Evolutionary conservation across 768 basidiomycete genomes (phyloP).

Genomic region (Boletus sp.): DNA sequence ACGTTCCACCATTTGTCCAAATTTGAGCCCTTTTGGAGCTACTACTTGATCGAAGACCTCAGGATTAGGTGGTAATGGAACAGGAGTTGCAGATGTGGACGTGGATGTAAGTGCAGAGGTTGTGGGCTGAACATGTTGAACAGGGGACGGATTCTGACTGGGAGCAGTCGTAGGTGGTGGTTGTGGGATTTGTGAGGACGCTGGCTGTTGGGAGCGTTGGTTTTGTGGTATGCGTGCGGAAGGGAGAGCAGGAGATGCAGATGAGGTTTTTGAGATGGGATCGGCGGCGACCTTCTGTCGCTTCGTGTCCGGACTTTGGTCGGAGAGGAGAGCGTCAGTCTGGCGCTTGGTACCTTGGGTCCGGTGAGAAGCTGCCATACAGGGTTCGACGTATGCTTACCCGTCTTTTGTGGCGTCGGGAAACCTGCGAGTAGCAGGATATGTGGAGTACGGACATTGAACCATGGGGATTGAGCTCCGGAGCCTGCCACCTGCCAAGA

Average conservation of each 20-base stretch:
- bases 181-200: conserved; percentile 19
- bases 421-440: conserved; percentile 48
- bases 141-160: conserved; percentile 4
- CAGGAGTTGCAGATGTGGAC: conserved; percentile 6
- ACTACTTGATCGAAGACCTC: conserved; percentile 18
- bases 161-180: conserved; percentile 9
- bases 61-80: conserved; percentile 2
- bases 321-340: conserved; percentile 34
- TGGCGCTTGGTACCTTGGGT: conserved; percentile 40
- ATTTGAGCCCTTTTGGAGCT: conserved; percentile 7
- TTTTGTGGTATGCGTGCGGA: conserved; percentile 20
- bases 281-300: conserved; percentile 28
- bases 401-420: conserved; percentile 31
- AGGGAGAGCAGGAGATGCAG: conserved; percentile 21
- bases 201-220: conserved; percentile 20
- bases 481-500: conserved; percentile 34
- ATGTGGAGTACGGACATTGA: conserved; percentile 46
- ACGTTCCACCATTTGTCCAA: conserved; percentile 25
- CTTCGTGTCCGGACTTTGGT: conserved; percentile 46
- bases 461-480: conserved; percentile 50
- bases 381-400: conserved; percentile 20
- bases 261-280: conserved; percentile 14
- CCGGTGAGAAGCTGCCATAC: conserved; percentile 10
- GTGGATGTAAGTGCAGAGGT: conserved; percentile 5
- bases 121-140: conserved; percentile 6